These are phyloP conservation scores for Verticillium albo-atrum DNA, from an alignment of 2,329 filamentous ascomycete species.

Conservation along the genomic window DNA sequence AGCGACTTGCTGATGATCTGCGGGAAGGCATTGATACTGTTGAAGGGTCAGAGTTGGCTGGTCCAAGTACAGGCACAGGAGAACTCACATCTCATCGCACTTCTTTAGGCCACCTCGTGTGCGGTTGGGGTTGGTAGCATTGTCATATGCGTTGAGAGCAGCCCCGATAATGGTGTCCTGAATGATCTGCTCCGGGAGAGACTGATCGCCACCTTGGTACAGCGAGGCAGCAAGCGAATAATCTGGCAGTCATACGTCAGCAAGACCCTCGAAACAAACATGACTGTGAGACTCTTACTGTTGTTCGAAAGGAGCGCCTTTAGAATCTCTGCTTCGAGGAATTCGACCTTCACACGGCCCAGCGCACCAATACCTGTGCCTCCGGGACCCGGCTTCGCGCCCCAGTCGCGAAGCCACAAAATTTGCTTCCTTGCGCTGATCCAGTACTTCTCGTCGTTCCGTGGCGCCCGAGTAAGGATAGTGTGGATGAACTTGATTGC, in stretches of 20 bases:
- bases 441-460: slow-evolving; percentile 62
- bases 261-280: background rate
- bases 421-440: slow-evolving; percentile 56
- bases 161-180: slow-evolving; percentile 58
- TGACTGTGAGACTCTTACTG: slow-evolving; percentile 38
- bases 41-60: slow-evolving; percentile 13
- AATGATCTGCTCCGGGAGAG: slow-evolving; percentile 45
- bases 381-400: slow-evolving; percentile 35
- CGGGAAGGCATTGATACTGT: slow-evolving; percentile 61
- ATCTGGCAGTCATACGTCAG: slow-evolving; percentile 32
- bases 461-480: slow-evolving; percentile 43
- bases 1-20: slow-evolving; percentile 48
- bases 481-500: slow-evolving; percentile 55
- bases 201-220: slow-evolving; percentile 47
- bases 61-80: background rate
- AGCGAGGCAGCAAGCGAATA: slow-evolving; percentile 60
- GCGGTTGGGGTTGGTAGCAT: slow-evolving; percentile 75
- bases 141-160: slow-evolving; percentile 71
- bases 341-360: slow-evolving; percentile 54
- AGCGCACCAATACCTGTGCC: slow-evolving; percentile 56
- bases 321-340: slow-evolving; percentile 67
- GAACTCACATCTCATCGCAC: slow-evolving; percentile 71
- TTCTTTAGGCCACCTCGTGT: slow-evolving; percentile 73
- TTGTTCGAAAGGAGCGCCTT: slow-evolving; percentile 60
- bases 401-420: slow-evolving; percentile 73